These are phyloP conservation scores for Aspergillus homomorphus DNA, from an alignment of 495 filamentous ascomycete genomes.

Conservation along the genomic window DNA sequence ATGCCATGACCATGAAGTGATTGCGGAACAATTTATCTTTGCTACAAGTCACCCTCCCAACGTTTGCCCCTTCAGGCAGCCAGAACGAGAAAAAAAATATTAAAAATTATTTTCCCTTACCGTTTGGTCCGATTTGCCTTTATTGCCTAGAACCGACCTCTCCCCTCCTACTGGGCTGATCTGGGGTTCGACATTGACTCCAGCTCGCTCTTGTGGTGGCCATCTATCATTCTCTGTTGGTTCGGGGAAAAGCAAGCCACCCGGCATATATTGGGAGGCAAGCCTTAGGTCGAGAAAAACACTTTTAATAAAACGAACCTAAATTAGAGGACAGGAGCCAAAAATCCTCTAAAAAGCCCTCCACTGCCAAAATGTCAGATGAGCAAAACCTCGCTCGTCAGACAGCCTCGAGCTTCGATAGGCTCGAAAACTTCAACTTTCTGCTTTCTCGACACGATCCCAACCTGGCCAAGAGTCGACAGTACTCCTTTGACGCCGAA, in stretches of 20 bases:
- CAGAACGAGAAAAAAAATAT: background rate
- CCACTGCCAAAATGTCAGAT: slow-evolving; percentile 38
- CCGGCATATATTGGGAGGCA: slow-evolving; percentile 12
- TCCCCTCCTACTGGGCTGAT: slow-evolving; percentile 21
- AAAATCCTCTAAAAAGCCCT: slow-evolving; percentile 18
- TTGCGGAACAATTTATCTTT: slow-evolving; percentile 22
- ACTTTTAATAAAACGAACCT: slow-evolving; percentile 16
- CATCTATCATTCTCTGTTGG: slow-evolving; percentile 10
- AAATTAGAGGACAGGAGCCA: slow-evolving; percentile 11
- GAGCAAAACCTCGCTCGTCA: slow-evolving; percentile 31
- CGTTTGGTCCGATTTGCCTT: background rate
- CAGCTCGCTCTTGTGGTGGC: no score
- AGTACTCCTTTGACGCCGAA: slow-evolving; percentile 46
- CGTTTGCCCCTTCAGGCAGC: slow-evolving; percentile 1
- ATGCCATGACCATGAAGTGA: slow-evolving; percentile 25
- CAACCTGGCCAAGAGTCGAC: slow-evolving; percentile 32
- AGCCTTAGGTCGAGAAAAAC: slow-evolving; percentile 12
- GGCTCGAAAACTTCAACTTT: slow-evolving; percentile 46
- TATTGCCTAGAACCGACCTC: background rate
- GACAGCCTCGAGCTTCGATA: slow-evolving; percentile 34
- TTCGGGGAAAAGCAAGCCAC: slow-evolving; percentile 10
- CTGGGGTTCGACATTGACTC: slow-evolving; percentile 25
- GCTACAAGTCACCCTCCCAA: slow-evolving; percentile 14
- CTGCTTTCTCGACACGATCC: slow-evolving; percentile 41
- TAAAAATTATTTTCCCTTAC: background rate